These are phyloP conservation scores for Xylaria sp. DNA, from an alignment of 2,329 filamentous ascomycete species.

Conservation along the genomic window DNA sequence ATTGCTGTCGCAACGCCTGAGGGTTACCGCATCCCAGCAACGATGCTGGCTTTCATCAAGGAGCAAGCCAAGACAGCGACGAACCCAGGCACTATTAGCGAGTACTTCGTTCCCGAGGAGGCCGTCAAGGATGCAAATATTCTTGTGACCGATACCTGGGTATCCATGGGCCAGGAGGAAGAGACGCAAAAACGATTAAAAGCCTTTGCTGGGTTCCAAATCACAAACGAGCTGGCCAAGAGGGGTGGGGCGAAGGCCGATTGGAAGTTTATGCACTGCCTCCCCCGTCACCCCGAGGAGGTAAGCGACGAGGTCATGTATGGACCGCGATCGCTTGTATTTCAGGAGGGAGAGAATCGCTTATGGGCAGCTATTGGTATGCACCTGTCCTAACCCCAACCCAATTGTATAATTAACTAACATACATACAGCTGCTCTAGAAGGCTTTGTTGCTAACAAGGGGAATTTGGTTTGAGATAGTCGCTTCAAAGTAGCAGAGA, in stretches of 20 bases:
- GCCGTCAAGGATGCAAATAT: conserved; percentile 87
- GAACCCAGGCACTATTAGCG: conserved; percentile 72
- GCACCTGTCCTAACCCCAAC: conserved; percentile 47
- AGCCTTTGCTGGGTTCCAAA: conserved; percentile 89
- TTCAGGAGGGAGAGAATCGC: conserved; percentile 93
- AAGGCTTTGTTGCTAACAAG: conserved; percentile 94
- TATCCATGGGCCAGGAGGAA: conserved; percentile 96
- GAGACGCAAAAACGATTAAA: conserved; percentile 80
- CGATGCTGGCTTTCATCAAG: conserved; percentile 78
- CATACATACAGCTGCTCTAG: conserved; percentile 71
- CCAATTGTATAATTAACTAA: conserved; percentile 27
- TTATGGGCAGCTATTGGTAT: conserved; percentile 86
- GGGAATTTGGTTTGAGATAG: conserved; percentile 68
- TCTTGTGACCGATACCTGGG: conserved; percentile 96
- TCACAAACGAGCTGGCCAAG: conserved; percentile 85
- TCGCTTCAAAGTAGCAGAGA: background rate
- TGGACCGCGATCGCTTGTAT: conserved; percentile 83
- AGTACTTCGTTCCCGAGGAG: conserved; percentile 85
- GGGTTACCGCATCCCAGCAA: conserved; percentile 81
- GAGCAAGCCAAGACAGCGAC: conserved; percentile 67
- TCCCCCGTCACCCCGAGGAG: conserved; percentile 92
- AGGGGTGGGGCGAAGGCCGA: conserved; percentile 84
- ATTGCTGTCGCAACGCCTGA: conserved; percentile 86
- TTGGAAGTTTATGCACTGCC: conserved; percentile 99
- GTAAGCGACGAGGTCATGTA: conserved; percentile 97